These are phyloP conservation scores for Simplicillium aogashimaense DNA, from an alignment of 2,329 filamentous ascomycete genomes.

Conservation along the genomic window DNA sequence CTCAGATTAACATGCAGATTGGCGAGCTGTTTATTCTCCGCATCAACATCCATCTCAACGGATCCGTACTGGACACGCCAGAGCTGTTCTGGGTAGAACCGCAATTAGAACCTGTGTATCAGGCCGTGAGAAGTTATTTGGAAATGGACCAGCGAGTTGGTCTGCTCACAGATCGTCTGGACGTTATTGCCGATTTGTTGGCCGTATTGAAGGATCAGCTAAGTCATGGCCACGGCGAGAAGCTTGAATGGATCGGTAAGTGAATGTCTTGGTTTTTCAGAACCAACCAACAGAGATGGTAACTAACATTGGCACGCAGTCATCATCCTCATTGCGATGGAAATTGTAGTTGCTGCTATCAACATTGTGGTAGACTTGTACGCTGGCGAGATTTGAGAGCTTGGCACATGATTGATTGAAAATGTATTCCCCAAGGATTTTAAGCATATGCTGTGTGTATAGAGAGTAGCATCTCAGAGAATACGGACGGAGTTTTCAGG, in stretches of 20 bases:
- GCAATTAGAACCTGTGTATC: conserved; percentile 91
- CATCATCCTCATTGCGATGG: conserved; percentile 89
- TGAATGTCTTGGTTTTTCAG: no score
- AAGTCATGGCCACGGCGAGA: conserved; percentile 85
- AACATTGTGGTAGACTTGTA: conserved; percentile 95
- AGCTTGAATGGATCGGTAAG: conserved; percentile 80
- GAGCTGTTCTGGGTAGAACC: conserved; percentile 99
- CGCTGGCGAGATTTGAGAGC: conserved; percentile 27
- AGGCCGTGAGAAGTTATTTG: conserved; percentile 87
- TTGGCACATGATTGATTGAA: not conserved
- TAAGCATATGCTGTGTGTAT: no score
- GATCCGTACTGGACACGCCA: conserved; percentile 89
- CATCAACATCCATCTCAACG: conserved; percentile 97
- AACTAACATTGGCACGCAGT: conserved; percentile 41
- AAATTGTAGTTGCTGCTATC: conserved; percentile 84
- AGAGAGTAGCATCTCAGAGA: no score
- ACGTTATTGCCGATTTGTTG: conserved; percentile 83
- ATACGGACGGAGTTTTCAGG: no score
- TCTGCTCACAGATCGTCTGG: conserved; percentile 77
- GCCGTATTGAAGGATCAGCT: conserved; percentile 93
- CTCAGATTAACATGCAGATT: conserved; percentile 98
- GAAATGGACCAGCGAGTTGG: conserved; percentile 96
- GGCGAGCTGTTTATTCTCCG: conserved; percentile 95
- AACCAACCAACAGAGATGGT: no score
- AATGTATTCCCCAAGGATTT: no score